These are phyloP conservation scores for Solanum chilense DNA, from an alignment of 257 asterid genomes.

Conservation along the genomic window DNA sequence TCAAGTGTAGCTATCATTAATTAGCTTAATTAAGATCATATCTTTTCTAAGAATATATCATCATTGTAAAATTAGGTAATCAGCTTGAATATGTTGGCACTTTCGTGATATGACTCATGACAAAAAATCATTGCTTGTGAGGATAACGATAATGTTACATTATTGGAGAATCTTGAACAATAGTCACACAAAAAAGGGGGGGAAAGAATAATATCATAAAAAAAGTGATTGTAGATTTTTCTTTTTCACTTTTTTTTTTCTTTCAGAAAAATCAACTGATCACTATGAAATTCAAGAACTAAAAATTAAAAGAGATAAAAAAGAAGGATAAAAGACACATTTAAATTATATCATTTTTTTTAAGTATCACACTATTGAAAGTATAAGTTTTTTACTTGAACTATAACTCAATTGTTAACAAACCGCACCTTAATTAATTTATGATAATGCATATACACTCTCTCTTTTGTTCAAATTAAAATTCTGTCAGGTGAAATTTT, in stretches of 20 bases:
- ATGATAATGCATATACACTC: neutral
- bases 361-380: neutral
- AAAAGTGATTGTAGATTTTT: neutral
- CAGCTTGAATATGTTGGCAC: neutral
- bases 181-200: neutral
- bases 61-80: neutral
- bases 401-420: too few relatives aligned
- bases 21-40: neutral
- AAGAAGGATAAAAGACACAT: too few relatives aligned
- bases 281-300: neutral
- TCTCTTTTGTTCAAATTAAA: too few relatives aligned
- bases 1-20: neutral
- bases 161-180: neutral
- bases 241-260: neutral
- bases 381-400: too few relatives aligned
- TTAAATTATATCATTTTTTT: too few relatives aligned
- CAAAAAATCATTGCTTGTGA: neutral
- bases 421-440: too few relatives aligned
- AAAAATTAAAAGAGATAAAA: neutral
- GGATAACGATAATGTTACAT: neutral
- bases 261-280: neutral
- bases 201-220: neutral
- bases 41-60: neutral
- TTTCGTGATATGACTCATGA: neutral
- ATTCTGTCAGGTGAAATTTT: neutral